Percentiles rank a stretch among this genome's conserved stretches.
phyloP scores from a whole-genome alignment of 352 stramenopile species.

The Pythium brassicae region DNA sequence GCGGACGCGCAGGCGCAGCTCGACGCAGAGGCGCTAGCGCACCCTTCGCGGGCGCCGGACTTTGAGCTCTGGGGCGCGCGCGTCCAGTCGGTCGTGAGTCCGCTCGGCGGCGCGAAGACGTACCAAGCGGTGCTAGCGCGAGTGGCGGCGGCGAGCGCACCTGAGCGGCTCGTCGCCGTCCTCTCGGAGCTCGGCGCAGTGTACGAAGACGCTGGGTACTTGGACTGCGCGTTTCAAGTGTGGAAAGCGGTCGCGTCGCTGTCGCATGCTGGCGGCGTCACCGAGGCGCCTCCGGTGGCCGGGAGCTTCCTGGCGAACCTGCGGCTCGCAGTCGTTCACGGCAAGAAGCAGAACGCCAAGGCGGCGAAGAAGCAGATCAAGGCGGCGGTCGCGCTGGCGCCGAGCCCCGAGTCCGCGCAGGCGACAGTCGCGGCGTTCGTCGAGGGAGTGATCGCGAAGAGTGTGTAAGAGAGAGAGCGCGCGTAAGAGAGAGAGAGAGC shows the following conservation, averaged over 20 bases:
- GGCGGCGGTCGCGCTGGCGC: conserved; percentile 24
- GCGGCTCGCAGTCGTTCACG: conserved; percentile 57
- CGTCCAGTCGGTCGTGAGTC: conserved; percentile 26
- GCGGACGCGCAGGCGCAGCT: conserved; percentile 24
- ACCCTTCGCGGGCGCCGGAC: conserved; percentile 6
- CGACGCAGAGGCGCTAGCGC: conserved; percentile 9
- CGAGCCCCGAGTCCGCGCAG: conserved; percentile 20
- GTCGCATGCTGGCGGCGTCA: not conserved
- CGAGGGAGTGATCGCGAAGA: conserved; percentile 51
- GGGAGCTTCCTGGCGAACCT: conserved; percentile 52
- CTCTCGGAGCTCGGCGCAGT: conserved; percentile 52
- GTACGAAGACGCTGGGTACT: conserved; percentile 39
- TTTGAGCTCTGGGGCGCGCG: conserved; percentile 41
- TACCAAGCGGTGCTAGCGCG: conserved; percentile 25
- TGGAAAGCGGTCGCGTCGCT: conserved; percentile 46
- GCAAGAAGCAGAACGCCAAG: conserved; percentile 58
- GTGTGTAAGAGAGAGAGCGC: conserved; percentile 9
- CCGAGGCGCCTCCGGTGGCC: conserved; percentile 5
- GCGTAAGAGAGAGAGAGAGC: not conserved
- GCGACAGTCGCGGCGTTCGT: conserved; percentile 55
- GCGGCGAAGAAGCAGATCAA: conserved; percentile 67
- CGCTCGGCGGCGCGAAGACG: conserved; percentile 19
- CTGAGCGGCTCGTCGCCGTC: conserved; percentile 29
- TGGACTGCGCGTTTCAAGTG: conserved; percentile 53
- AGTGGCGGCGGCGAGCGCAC: conserved; percentile 3